Percentiles rank a stretch among this genome's conserved stretches.
phyloP scores from a whole-genome alignment of 1,139 yeast genomes.

The Candida smagusa region DNA sequence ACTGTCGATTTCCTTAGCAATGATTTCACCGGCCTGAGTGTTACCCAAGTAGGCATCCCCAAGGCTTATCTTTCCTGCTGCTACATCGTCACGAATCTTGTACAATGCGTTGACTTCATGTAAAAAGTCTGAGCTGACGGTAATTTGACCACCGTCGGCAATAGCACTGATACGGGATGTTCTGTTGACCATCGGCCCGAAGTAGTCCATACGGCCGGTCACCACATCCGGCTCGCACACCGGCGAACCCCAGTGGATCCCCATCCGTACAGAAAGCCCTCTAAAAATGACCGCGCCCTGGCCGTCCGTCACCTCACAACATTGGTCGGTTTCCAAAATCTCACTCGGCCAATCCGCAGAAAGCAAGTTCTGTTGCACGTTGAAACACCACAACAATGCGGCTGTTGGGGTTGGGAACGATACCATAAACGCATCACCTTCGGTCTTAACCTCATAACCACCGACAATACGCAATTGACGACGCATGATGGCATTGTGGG shows the following conservation, averaged over 20 bases:
- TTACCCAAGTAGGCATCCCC: slow-evolving; percentile 63
- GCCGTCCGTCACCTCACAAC: slow-evolving; percentile 76
- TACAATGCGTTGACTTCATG: slow-evolving; percentile 64
- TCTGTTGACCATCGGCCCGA: slow-evolving; percentile 97
- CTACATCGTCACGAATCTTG: slow-evolving; percentile 48
- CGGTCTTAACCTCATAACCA: slow-evolving; percentile 97
- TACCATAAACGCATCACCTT: slow-evolving; percentile 99
- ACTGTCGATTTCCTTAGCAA: slow-evolving; percentile 65
- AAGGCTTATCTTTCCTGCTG: slow-evolving; percentile 35
- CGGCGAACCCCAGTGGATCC: slow-evolving; percentile 97
- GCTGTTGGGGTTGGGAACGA: slow-evolving; percentile 91
- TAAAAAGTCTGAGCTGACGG: slow-evolving; percentile 78
- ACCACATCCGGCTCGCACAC: slow-evolving; percentile 94
- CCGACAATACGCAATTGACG: slow-evolving; percentile 89
- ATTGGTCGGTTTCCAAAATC: slow-evolving; percentile 79
- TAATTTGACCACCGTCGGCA: slow-evolving; percentile 98
- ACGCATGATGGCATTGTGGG: slow-evolving; percentile 92
- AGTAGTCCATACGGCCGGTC: slow-evolving; percentile 96
- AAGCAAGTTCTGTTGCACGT: slow-evolving; percentile 80
- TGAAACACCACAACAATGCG: slow-evolving; percentile 91
- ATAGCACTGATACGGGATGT: slow-evolving; percentile 91
- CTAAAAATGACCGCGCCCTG: slow-evolving; percentile 64
- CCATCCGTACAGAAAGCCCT: slow-evolving; percentile 96
- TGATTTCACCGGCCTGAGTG: slow-evolving; percentile 55
- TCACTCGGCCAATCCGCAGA: slow-evolving; percentile 95